Evolutionary conservation across 805 yeast species (phyloP).

Genomic region (Candida ipomoeae): DNA sequence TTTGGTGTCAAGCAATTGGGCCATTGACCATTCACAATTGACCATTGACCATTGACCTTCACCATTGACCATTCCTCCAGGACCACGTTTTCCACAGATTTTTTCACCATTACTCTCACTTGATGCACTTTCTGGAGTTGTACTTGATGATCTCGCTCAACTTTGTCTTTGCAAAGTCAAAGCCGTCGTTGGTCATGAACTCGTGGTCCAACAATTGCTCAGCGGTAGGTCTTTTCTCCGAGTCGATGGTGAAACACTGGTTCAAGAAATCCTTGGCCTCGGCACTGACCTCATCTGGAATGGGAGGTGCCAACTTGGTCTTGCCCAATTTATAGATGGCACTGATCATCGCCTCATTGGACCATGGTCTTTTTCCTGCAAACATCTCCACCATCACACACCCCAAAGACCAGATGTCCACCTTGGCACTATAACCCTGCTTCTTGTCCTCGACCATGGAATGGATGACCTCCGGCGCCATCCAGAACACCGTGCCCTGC

Average conservation of each 20-base stretch:
- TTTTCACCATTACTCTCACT: neutral
- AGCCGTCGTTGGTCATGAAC: constrained; percentile 43
- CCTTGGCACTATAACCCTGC: constrained; percentile 95
- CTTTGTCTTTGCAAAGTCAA: constrained; percentile 51
- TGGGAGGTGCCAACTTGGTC: constrained; percentile 88
- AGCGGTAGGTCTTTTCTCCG: constrained; percentile 89
- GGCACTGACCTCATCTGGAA: constrained; percentile 80
- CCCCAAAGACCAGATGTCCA: constrained; percentile 97
- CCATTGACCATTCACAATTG: too few relatives aligned
- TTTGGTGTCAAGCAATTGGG: too few relatives aligned
- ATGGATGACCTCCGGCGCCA: constrained; percentile 99
- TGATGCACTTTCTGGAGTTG: constrained; percentile 11
- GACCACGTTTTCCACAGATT: too few relatives aligned
- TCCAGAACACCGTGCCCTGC: constrained; percentile 99
- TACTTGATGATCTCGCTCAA: constrained; percentile 50
- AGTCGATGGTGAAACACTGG: constrained; percentile 68
- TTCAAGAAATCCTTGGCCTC: constrained; percentile 70
- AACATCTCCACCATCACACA: constrained; percentile 97
- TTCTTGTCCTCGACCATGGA: constrained; percentile 66
- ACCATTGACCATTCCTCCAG: too few relatives aligned
- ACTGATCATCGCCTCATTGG: constrained; percentile 88
- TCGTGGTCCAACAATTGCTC: constrained; percentile 51
- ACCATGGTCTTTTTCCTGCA: constrained; percentile 98
- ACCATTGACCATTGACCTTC: too few relatives aligned
- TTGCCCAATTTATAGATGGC: constrained; percentile 89